Evolutionary conservation across 345 rosid genomes (phyloP).

Genomic region (Camelina hispida): DNA sequence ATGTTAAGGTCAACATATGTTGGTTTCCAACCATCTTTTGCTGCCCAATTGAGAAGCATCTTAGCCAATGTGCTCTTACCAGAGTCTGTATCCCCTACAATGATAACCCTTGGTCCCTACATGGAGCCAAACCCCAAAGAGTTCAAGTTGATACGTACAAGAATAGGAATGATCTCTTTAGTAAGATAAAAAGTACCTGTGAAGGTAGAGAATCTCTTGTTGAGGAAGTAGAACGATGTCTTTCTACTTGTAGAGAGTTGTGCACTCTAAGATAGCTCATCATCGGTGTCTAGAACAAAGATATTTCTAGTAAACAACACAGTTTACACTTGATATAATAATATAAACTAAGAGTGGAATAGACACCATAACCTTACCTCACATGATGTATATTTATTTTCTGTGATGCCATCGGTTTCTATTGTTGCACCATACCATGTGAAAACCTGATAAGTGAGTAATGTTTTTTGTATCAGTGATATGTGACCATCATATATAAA

Average conservation of each 20-base stretch:
- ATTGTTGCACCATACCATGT: conserved; percentile 84
- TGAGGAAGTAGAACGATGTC: conserved; percentile 49
- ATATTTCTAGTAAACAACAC: not conserved
- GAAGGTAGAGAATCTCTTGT: conserved; percentile 37
- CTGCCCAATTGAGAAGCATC: conserved; percentile 95
- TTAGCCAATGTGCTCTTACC: conserved; percentile 76
- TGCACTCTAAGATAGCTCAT: conserved; percentile 69
- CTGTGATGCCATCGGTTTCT: conserved; percentile 67
- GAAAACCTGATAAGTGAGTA: conserved; percentile 54
- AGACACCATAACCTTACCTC: conserved; percentile 52
- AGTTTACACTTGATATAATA: not conserved
- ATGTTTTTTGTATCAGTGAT: not conserved
- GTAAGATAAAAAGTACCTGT: conserved; percentile 48
- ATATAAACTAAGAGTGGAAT: not conserved
- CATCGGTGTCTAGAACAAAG: conserved; percentile 71
- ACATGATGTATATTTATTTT: conserved; percentile 65
- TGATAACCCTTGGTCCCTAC: conserved; percentile 85
- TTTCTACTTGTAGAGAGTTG: conserved; percentile 62
- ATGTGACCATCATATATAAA: not conserved
- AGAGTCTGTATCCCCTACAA: conserved; percentile 72
- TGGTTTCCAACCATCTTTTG: conserved; percentile 83
- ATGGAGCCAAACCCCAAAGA: conserved; percentile 7
- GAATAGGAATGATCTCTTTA: not conserved
- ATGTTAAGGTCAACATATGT: conserved; percentile 80
- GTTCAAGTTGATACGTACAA: not conserved